Evolutionary conservation across 2,329 filamentous ascomycete species (phyloP), one percentile per base, ranked within the genome.

Genomic region (Aurifilum marmelostoma): DNA sequence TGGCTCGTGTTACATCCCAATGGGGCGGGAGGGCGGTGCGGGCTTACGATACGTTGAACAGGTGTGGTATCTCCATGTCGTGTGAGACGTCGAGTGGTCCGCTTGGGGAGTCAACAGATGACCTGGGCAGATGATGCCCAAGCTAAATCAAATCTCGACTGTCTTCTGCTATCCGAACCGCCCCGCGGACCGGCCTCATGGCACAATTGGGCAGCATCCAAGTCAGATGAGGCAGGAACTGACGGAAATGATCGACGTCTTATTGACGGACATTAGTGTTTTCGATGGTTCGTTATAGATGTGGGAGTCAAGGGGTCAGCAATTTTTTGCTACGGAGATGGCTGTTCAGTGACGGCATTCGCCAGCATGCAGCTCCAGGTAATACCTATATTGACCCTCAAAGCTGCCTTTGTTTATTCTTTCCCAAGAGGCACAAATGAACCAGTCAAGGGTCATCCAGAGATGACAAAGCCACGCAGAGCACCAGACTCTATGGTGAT

Each of bases 11-110:
- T 56, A 32, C 52, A 56, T 56, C 52, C 43, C 52, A 32, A 27
- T 63, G 67, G 43, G 64, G 64, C 58, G 69, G 69, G 66, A 70
- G 69, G 69, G 66, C 58, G 50, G 69, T 63, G 63, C 63, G 62
- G 69, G 59, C 66, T 50, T 70, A 50, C 34, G 47, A 66, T 68
- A 66, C 66, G 69, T 68, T 32, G 47, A 66, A 34, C 47, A 37
- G 56, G 16, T 59, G 56, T 4, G 32, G 29, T 59, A 41, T 50
- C 50, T n/a, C 24, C 27, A 18, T 56, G 63, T 56, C 34, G 50
- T 68, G 50, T 41, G 29, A 47, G 65, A 18, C 56, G 27, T 29
- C 8, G 66, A 18, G 60, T 34, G 59, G 60, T 43, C 41, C 54
- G 41, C 52, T 29, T 14, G 62, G 29, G 58, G 29, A 8, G 8